Conservation (phyloP, 306 rosid genomes). For the Mimosa bimucronata region DNA sequence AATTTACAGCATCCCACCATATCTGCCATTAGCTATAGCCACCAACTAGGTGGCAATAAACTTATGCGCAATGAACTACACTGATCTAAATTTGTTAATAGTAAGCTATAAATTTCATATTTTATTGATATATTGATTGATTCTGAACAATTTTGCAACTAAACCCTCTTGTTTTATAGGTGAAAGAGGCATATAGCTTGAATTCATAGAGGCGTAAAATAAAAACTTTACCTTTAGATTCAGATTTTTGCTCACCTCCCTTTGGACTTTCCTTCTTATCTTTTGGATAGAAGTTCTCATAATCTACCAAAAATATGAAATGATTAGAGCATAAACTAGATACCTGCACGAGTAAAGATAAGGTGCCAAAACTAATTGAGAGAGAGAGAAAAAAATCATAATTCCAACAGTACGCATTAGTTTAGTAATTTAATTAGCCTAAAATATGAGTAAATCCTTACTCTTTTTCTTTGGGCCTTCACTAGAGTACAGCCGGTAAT, state of each 20-base stretch:
- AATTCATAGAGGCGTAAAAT: neutral
- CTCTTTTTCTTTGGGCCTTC: conserved; percentile 91
- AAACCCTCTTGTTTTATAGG: conserved; percentile 6
- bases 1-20: neutral
- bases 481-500: conserved; percentile 68
- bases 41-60: neutral
- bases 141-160: conserved; percentile 27
- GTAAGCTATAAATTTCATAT: neutral
- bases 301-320: conserved; percentile 54
- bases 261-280: conserved; percentile 85
- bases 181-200: neutral
- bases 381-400: conserved; percentile 2
- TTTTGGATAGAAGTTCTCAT: conserved; percentile 88
- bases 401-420: neutral
- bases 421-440: neutral
- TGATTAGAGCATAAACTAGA: conserved; percentile 24
- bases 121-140: neutral
- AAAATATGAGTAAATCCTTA: conserved; percentile 39
- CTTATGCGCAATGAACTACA: neutral
- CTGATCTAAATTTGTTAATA: neutral
- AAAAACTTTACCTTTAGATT: conserved; percentile 73
- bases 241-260: conserved; percentile 67
- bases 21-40: conserved; percentile 8
- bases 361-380: neutral
- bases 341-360: neutral